Percentiles rank a stretch among this genome's conserved stretches.
phyloP scores from a whole-genome alignment of 352 stramenopile genomes.

The Pythium vanterpoolii region DNA sequence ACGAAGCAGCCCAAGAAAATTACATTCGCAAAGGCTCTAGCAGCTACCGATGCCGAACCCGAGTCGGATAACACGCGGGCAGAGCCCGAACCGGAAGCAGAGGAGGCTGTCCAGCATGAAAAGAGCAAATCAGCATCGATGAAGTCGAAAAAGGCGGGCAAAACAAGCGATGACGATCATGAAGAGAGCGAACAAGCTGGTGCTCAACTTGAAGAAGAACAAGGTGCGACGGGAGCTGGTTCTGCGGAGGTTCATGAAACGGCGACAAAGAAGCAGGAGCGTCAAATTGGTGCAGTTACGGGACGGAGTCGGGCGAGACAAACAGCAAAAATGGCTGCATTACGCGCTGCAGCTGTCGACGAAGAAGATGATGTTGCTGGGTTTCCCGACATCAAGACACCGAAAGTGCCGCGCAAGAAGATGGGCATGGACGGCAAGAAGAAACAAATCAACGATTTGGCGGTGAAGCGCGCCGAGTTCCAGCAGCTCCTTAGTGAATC shows the following conservation, averaged over 20 bases:
- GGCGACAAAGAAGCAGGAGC: background rate
- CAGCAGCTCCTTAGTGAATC: slow-evolving; percentile 34
- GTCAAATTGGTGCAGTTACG: slow-evolving; percentile 7
- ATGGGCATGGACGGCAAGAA: slow-evolving; percentile 36
- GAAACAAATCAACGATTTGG: slow-evolving; percentile 26
- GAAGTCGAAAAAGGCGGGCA: background rate
- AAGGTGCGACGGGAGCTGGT: no score
- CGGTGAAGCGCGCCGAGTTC: slow-evolving; percentile 46
- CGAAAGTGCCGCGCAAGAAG: slow-evolving; percentile 62
- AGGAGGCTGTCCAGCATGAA: background rate
- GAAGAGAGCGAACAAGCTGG: background rate
- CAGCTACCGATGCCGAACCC: background rate
- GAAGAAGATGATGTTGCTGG: slow-evolving; percentile 6
- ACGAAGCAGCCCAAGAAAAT: background rate
- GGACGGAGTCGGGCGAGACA: slow-evolving; percentile 16
- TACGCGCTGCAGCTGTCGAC: slow-evolving; percentile 6
- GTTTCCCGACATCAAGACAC: slow-evolving; percentile 48
- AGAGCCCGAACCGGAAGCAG: background rate
- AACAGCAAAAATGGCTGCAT: slow-evolving; percentile 7
- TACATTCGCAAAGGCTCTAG: background rate
- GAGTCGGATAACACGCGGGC: background rate
- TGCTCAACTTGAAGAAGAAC: no score
- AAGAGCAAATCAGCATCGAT: background rate
- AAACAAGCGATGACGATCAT: background rate
- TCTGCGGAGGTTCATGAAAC: no score